A percentile compares a stretch with the other conserved stretches of the same genome.
These are phyloP conservation scores for Aureobasidium sp. DNA, from an alignment of 2,329 filamentous ascomycete species.

Conservation along the genomic window DNA sequence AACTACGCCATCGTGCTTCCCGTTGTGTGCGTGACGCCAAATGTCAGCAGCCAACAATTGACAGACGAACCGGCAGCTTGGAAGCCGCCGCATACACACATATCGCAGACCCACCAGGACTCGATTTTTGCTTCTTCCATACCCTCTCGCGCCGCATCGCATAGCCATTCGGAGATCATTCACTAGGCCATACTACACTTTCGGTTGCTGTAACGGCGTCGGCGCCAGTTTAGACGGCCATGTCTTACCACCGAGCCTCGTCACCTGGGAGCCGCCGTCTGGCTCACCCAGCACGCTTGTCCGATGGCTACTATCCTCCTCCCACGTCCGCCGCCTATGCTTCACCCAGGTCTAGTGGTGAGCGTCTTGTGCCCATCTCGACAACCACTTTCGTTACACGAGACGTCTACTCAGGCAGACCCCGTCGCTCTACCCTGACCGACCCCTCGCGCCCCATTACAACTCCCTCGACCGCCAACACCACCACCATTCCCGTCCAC, in stretches of 20 bases:
- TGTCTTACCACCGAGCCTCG: constrained; percentile 24
- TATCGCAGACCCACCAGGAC: background rate
- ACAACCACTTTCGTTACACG: constrained; percentile 28
- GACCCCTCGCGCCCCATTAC: constrained; percentile 27
- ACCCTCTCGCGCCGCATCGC: background rate
- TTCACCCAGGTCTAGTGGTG: constrained; percentile 25
- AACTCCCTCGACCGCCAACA: constrained; percentile 15
- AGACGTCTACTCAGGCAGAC: constrained; percentile 37
- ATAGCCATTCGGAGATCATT: background rate
- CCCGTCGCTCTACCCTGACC: constrained; percentile 36
- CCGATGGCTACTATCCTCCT: constrained; percentile 22
- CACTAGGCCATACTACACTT: background rate
- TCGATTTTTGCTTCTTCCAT: constrained; percentile 1
- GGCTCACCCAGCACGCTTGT: constrained; percentile 24
- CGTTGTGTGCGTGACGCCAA: constrained; percentile 1
- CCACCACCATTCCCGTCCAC: constrained; percentile 29
- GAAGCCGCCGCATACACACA: background rate
- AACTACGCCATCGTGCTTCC: constrained; percentile 7
- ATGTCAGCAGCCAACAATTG: constrained; percentile 5
- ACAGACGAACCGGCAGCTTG: background rate
- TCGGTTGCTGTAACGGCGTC: background rate
- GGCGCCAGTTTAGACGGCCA: background rate
- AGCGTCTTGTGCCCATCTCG: constrained; percentile 29
- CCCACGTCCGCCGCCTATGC: constrained; percentile 17
- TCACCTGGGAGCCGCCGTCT: constrained; percentile 28